These are phyloP conservation scores for Acacia acuminata DNA, from an alignment of 306 rosid genomes.

Conservation along the genomic window DNA sequence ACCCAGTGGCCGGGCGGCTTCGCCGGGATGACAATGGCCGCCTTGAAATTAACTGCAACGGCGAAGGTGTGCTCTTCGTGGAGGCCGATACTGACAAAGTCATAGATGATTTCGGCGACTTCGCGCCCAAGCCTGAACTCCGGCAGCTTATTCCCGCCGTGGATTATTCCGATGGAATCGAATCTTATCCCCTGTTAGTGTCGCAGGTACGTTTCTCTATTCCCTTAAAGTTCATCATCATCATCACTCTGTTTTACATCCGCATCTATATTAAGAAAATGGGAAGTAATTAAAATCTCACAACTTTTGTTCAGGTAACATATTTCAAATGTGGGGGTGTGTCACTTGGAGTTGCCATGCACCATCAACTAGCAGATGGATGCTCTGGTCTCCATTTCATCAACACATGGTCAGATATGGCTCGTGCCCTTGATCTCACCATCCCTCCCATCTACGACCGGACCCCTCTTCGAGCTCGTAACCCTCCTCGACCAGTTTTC, in stretches of 20 bases:
- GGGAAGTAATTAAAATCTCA: too few species aligned
- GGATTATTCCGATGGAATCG: not conserved
- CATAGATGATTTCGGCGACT: not conserved
- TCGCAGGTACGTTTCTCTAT: not conserved
- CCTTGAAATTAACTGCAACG: not conserved
- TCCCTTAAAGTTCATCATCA: too few species aligned
- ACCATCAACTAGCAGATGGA: not conserved
- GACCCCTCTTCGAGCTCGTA: not conserved
- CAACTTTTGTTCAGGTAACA: not conserved
- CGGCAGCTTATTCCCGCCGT: not conserved
- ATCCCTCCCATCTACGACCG: not conserved
- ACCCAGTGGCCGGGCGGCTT: not conserved
- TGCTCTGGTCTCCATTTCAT: not conserved
- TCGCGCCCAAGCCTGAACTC: not conserved
- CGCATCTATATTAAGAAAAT: too few species aligned
- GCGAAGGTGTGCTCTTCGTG: not conserved
- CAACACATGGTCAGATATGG: not conserved
- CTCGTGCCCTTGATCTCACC: not conserved
- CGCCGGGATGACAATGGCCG: not conserved
- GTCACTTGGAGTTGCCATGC: not conserved
- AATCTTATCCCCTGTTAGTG: not conserved
- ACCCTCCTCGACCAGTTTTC: not conserved
- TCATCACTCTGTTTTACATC: too few species aligned
- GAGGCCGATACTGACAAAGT: not conserved
- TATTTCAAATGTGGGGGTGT: not conserved